Conservation (phyloP, 148 eudicot species). For the Amaranthus hypochondriacus region DNA sequence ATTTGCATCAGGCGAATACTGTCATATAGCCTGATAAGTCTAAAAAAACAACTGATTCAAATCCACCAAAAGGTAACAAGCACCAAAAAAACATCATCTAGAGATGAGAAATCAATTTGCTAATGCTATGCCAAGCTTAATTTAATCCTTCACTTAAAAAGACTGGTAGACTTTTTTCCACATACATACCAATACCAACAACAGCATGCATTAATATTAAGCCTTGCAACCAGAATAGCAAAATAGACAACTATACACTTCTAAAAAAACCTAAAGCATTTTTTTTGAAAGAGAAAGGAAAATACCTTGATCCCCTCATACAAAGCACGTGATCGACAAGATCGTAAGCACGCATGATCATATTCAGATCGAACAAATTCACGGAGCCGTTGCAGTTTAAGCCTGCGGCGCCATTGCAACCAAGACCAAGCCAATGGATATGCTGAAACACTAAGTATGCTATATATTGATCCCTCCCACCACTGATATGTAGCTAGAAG, state of each 20-base stretch:
- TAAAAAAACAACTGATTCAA: neutral
- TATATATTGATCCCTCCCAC: slow-evolving; percentile 94
- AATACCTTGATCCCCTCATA: slow-evolving; percentile 94
- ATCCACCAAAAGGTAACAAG: neutral
- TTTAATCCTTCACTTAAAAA: neutral
- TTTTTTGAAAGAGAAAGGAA: too few species aligned
- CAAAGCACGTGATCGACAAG: slow-evolving; percentile 98
- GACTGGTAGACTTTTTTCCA: neutral
- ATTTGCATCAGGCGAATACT: neutral
- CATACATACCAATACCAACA: neutral
- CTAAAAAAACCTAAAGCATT: too few species aligned
- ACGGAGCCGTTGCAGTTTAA: slow-evolving; percentile 83
- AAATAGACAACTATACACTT: too few species aligned
- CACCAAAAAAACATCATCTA: neutral
- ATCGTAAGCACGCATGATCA: slow-evolving; percentile 96
- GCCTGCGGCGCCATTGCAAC: slow-evolving; percentile 85
- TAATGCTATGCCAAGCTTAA: neutral
- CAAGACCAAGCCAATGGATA: slow-evolving; percentile 98
- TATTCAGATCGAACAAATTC: slow-evolving; percentile 98
- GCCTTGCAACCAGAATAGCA: neutral
- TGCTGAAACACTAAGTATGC: slow-evolving; percentile 72
- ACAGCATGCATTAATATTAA: neutral
- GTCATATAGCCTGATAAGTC: neutral
- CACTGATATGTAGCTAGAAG: slow-evolving; percentile 80
- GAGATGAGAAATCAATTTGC: neutral